Evolutionary conservation across 257 asterid genomes (phyloP).

Genomic region (Nicotiana knightiana): DNA sequence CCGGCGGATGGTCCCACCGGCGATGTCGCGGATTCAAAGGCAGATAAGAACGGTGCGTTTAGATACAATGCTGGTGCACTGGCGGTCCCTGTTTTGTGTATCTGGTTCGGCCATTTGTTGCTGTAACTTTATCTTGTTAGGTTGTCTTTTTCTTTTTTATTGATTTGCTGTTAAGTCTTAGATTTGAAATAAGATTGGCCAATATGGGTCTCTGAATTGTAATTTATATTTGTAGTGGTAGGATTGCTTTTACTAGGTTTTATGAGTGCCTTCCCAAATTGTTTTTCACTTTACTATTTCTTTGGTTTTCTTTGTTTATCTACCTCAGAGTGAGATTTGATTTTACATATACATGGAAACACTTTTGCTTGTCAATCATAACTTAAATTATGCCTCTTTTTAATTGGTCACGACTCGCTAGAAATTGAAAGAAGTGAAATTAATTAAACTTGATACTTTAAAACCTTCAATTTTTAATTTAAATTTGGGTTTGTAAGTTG

Average conservation of each 20-base stretch:
- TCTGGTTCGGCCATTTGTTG: neutral
- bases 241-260: neutral
- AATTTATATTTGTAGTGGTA: neutral
- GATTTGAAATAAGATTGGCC: neutral
- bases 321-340: neutral
- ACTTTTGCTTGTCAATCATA: neutral
- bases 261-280: neutral
- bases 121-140: neutral
- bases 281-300: neutral
- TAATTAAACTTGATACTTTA: too few species aligned
- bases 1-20: constrained; percentile 42
- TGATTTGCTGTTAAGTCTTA: neutral
- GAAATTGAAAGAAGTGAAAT: neutral
- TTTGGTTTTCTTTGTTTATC: neutral
- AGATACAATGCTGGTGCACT: neutral
- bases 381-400: neutral
- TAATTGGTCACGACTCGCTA: neutral
- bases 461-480: too few species aligned
- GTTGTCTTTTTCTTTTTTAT: neutral
- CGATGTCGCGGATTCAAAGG: constrained; percentile 33
- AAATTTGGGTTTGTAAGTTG: neutral
- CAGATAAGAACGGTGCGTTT: constrained; percentile 15
- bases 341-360: neutral
- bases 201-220: neutral
- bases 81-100: neutral